Percentiles rank a stretch among this genome's conserved stretches.
Conservation (phyloP, 1,284 basidiomycete species). For the Fomitopsis pinicola region DNA sequence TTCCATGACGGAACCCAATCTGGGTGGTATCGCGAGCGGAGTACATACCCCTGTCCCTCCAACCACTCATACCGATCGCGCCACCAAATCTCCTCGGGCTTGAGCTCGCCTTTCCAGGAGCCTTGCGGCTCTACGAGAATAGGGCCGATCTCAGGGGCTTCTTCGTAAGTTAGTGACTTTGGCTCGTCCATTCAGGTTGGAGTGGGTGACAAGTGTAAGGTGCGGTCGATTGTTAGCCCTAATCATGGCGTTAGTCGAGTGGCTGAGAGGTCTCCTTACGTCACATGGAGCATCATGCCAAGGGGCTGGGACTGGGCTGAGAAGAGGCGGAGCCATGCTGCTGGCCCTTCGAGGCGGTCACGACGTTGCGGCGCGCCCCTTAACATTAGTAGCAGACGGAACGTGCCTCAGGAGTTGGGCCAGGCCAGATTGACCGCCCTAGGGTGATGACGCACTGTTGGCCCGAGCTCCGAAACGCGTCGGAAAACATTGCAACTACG, state of each 20-base stretch:
- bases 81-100: constrained; percentile 2
- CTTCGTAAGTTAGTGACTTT: not conserved
- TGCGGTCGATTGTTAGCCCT: not conserved
- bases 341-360: no score
- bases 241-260: not conserved
- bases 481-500: no score
- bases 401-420: no score
- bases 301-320: no score
- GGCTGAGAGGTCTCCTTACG: no score
- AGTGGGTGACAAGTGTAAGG: not conserved
- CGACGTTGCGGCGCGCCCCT: no score
- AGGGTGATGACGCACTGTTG: no score
- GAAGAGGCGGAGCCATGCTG: no score
- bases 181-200: not conserved
- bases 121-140: not conserved
- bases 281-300: no score
- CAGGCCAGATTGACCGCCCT: no score
- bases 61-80: constrained; percentile 11
- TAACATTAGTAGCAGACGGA: no score
- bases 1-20: constrained; percentile 24
- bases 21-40: constrained; percentile 11
- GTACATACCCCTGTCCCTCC: constrained; percentile 10
- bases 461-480: no score
- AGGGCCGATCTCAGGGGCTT: not conserved
- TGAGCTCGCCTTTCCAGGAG: not conserved